Percentiles rank a stretch among this genome's conserved stretches.
These are phyloP conservation scores for Lachnellula willkommii DNA, from an alignment of 2,329 filamentous ascomycete species.

Conservation along the genomic window DNA sequence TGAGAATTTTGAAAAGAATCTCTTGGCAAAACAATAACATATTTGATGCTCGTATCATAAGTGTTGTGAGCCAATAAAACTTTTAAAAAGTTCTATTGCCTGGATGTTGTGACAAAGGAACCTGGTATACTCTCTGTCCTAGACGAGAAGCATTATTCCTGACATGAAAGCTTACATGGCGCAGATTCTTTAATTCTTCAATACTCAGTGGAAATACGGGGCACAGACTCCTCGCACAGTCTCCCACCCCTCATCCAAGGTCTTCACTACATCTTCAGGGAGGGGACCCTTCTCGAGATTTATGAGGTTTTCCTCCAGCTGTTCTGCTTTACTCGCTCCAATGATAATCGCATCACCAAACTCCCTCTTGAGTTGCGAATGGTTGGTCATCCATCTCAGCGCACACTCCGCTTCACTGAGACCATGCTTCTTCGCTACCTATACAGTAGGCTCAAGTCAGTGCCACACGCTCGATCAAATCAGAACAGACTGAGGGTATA, in stretches of 20 bases:
- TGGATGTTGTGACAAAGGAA: too few species aligned
- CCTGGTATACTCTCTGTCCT: too few species aligned
- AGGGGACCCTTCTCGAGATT: conserved; percentile 64
- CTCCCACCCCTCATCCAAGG: conserved; percentile 72
- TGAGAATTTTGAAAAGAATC: too few species aligned
- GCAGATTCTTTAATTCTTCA: too few species aligned
- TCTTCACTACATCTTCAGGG: conserved; percentile 68
- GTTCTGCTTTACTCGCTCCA: conserved; percentile 51
- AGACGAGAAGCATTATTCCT: too few species aligned
- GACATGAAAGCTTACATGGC: too few species aligned
- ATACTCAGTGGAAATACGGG: conserved; percentile 45
- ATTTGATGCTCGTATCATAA: too few species aligned
- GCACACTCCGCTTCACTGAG: conserved; percentile 70
- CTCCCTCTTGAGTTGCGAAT: conserved; percentile 53
- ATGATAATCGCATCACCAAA: conserved; percentile 55
- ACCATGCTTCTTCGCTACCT: conserved; percentile 59
- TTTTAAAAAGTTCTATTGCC: too few species aligned
- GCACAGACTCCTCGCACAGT: conserved; percentile 55
- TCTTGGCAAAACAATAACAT: too few species aligned
- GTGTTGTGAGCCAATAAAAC: too few species aligned
- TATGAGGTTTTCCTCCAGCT: conserved; percentile 53
- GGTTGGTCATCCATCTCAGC: conserved; percentile 67
- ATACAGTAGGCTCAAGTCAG: conserved; percentile 11
- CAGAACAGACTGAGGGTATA: not conserved
- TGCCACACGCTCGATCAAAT: not conserved